phyloP scores from a whole-genome alignment of 2,329 filamentous ascomycete genomes.

The Neopestalotiopsis clavispora region DNA sequence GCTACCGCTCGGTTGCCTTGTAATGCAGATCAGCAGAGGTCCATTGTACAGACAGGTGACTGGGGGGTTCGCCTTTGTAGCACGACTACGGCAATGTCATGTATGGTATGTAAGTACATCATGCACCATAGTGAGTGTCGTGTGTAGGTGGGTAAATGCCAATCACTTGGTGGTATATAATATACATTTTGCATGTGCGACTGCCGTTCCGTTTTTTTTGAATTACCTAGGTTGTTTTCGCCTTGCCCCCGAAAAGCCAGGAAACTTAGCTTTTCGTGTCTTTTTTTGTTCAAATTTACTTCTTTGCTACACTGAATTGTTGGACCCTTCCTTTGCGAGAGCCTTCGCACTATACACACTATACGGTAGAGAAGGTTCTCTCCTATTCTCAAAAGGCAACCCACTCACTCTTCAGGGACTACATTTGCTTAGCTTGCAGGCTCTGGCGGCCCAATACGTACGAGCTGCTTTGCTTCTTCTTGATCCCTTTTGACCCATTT shows the following conservation, averaged over 20 bases:
- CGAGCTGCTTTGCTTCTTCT: not conserved
- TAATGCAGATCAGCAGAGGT: not conserved
- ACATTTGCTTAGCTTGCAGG: not conserved
- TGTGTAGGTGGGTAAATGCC: not conserved
- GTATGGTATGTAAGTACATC: no score
- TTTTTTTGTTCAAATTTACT: not conserved
- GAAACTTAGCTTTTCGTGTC: not conserved
- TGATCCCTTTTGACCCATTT: not conserved
- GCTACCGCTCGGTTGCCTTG: not conserved
- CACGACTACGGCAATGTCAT: no score
- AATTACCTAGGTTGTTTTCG: not conserved
- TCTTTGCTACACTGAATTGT: not conserved
- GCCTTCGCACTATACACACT: not conserved
- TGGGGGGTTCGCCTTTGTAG: no score
- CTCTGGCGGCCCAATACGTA: not conserved
- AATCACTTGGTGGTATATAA: not conserved
- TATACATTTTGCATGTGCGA: constrained; percentile 4
- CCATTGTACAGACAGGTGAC: no score
- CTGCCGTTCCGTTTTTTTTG: not conserved
- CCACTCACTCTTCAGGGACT: not conserved
- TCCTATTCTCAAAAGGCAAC: not conserved
- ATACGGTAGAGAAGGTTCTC: not conserved
- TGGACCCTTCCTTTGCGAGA: not conserved
- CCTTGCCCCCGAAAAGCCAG: not conserved
- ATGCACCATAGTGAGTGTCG: not conserved